Base-by-base conservation (phyloP, 805 yeast species). In the Deakozyma indianensis region DNA sequence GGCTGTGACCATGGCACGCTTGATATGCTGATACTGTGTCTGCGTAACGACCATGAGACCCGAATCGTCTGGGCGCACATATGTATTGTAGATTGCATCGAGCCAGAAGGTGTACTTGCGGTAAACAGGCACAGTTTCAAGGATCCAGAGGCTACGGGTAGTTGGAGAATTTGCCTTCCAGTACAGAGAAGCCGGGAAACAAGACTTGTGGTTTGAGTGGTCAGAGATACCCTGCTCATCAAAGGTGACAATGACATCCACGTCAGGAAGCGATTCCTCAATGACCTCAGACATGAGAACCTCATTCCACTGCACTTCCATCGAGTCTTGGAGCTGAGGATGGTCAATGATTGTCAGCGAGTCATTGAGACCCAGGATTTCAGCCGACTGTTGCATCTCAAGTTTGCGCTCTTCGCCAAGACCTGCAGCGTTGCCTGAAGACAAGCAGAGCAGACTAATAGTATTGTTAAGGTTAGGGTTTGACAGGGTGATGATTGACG, bases 171-270 rank as follows among this genome's bases (percentile, higher is more conserved):
- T 7, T 7, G 18, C 38, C 38, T 32, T 32, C 38, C 38, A 32
- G 38, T 9, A 32, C 7, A 32, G 18, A 7, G 38, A 7, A 7
- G 38, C 38, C 16, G 11, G 7, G 38, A 9, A 32, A n/a, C 38
- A 32, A n/a, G 38, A 32, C 22, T 66, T 75, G 61, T 92, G 98
- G 61, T 92, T 92, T n/a, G 83, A 73, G 62, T 92, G 98, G 42
- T 71, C 68, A 0, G 96, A 86, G 2, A 92, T 82, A 1, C 98
- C 98, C 20, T 56, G 43, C 29, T 71, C 70, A 63, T 92, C 98
- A 61, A 92, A 90, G 0, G 96, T 83, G 25, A 90, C 53, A 7
- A 88, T 54, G 3, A 73, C 67, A 16, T 58, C 40, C 48, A 52
- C 51, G 20, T 47, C 38, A 45, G 44, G 49, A 41, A 53, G 48